Percentiles rank a stretch among this genome's conserved stretches.
These are phyloP conservation scores for Pseudogymnoascus sp. DNA, from an alignment of 2,329 filamentous ascomycete genomes.

Conservation along the genomic window DNA sequence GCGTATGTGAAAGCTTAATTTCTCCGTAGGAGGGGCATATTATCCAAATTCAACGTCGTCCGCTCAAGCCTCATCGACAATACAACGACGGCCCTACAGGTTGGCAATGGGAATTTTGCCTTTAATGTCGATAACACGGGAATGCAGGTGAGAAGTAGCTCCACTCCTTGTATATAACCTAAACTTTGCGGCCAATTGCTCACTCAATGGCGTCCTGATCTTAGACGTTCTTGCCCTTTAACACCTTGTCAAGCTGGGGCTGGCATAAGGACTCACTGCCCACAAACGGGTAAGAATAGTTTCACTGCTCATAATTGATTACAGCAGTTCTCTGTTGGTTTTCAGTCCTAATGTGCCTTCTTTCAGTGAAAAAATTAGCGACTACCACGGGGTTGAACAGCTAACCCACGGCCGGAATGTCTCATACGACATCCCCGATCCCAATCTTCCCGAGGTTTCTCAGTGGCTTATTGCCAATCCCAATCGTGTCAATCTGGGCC, in stretches of 20 bases:
- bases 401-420: slow-evolving; percentile 32
- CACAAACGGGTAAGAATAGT: slow-evolving; percentile 14
- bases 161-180: neutral
- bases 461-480: slow-evolving; percentile 46
- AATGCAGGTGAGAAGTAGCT: slow-evolving; percentile 26
- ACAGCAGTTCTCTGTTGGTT: neutral
- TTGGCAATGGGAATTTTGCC: slow-evolving; percentile 41
- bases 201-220: neutral
- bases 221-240: slow-evolving; percentile 33
- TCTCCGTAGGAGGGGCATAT: neutral
- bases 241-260: slow-evolving; percentile 36
- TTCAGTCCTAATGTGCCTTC: neutral
- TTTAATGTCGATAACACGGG: slow-evolving; percentile 40
- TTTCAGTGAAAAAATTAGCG: slow-evolving; percentile 23
- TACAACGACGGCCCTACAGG: slow-evolving; percentile 31
- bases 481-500: slow-evolving; percentile 37
- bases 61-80: neutral
- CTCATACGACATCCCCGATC: slow-evolving; percentile 32
- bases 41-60: neutral
- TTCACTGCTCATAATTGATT: neutral
- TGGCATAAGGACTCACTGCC: slow-evolving; percentile 40
- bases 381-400: slow-evolving; percentile 29
- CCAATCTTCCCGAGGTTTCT: slow-evolving; percentile 29
- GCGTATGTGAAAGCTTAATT: neutral
- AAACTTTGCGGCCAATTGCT: neutral